Percentiles rank a stretch among this genome's conserved stretches.
These are phyloP conservation scores for Ganoderma resinaceum DNA, from an alignment of 1,284 basidiomycete genomes.

Conservation along the genomic window DNA sequence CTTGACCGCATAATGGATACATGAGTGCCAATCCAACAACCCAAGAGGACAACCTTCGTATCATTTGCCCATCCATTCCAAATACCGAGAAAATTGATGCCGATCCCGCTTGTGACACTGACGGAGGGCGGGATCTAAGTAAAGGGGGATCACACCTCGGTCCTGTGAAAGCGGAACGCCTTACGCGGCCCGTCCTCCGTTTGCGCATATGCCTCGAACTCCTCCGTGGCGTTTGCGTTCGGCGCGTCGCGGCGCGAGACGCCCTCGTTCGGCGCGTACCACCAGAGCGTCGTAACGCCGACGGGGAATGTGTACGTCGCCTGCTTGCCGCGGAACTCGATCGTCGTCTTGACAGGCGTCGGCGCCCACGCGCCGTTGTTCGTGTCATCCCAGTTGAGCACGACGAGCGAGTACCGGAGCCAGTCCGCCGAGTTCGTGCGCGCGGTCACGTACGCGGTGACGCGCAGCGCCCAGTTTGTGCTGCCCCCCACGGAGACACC, in stretches of 20 bases:
- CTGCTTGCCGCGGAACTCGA: constrained; percentile 73
- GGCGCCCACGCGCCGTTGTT: constrained; percentile 62
- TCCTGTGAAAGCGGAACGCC: constrained; percentile 18
- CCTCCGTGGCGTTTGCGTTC: constrained; percentile 9
- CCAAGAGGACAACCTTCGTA: not conserved
- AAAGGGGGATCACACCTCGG: constrained; percentile 15
- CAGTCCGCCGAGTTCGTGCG: constrained; percentile 63
- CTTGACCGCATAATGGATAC: not conserved
- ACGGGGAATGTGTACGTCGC: constrained; percentile 72
- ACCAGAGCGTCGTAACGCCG: constrained; percentile 57
- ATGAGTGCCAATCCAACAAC: not conserved
- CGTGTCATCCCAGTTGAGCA: constrained; percentile 67
- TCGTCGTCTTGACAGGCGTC: constrained; percentile 64
- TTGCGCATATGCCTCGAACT: constrained; percentile 9
- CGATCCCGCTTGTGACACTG: not conserved
- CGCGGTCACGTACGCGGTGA: constrained; percentile 67
- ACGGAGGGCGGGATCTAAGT: not conserved
- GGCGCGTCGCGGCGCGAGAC: constrained; percentile 9
- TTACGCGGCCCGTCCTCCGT: constrained; percentile 5
- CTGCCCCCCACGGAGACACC: constrained; percentile 64
- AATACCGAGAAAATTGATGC: not conserved
- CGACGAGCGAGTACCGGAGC: constrained; percentile 70
- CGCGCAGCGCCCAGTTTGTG: constrained; percentile 61
- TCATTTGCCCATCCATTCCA: not conserved
- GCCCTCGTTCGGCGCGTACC: constrained; percentile 42